Percentiles rank a stretch among this genome's conserved stretches.
Conservation (phyloP, 345 rosid species). For the Syzygium aqueum region DNA sequence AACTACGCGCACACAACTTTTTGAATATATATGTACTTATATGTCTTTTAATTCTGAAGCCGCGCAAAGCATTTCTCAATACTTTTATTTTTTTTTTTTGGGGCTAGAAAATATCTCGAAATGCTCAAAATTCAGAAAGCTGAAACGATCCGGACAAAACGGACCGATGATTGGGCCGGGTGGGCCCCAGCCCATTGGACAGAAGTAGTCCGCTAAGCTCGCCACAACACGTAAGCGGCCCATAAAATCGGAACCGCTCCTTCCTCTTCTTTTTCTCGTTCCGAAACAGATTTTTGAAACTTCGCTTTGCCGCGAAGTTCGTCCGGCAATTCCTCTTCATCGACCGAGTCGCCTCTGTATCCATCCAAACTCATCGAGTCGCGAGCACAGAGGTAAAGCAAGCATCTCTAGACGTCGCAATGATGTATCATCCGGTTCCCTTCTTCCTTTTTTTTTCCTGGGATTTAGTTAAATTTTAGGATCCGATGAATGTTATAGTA, state of each 20-base stretch:
- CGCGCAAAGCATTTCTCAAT: not conserved
- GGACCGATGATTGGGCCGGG: not conserved
- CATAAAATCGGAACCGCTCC: not conserved
- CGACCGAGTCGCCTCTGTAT: not conserved
- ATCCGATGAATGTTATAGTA: not conserved
- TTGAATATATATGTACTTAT: not conserved
- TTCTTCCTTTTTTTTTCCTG: not conserved
- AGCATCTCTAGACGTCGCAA: not conserved
- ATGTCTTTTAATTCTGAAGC: not conserved
- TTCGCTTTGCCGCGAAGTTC: not conserved
- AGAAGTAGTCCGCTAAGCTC: not conserved
- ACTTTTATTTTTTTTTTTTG: not conserved
- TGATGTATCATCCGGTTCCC: not conserved
- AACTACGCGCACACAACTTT: not conserved
- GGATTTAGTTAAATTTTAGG: not conserved
- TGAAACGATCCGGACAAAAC: not conserved
- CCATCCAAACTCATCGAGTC: not conserved
- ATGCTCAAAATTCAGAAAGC: not conserved
- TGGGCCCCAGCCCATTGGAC: not conserved
- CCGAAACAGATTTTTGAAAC: not conserved
- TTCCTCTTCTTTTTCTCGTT: not conserved
- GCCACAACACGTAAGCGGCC: not conserved
- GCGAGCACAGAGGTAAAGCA: not conserved
- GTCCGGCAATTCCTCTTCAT: not conserved
- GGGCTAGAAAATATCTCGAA: not conserved